Evolutionary conservation across 2,329 filamentous ascomycete genomes (phyloP).

Genomic region (Colletotrichum zoysiae): DNA sequence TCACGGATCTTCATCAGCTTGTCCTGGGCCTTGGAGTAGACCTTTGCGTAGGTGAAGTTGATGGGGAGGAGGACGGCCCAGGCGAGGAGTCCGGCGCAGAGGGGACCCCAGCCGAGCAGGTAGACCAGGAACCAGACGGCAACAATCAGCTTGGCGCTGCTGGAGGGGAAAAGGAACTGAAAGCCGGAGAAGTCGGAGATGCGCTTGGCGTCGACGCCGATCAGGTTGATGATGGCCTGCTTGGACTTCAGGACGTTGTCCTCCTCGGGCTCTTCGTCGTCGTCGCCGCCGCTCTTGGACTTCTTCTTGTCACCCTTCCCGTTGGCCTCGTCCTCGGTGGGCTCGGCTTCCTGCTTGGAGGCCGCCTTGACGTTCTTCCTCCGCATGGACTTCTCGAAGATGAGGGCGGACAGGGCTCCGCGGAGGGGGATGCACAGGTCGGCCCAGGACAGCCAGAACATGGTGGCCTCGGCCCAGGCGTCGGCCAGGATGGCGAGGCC

Average conservation of each 20-base stretch:
- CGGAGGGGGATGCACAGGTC: constrained; percentile 75
- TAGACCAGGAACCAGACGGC: constrained; percentile 75
- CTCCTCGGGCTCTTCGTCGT: constrained; percentile 61
- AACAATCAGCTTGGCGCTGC: constrained; percentile 72
- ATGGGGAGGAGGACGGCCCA: constrained; percentile 75
- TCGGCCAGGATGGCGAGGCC: constrained; percentile 70
- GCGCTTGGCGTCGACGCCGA: constrained; percentile 80
- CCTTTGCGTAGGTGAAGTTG: constrained; percentile 75
- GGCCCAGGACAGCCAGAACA: constrained; percentile 75
- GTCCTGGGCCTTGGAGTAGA: constrained; percentile 74
- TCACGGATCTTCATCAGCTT: constrained; percentile 81
- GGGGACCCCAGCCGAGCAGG: constrained; percentile 78
- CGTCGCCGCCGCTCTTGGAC: constrained; percentile 61
- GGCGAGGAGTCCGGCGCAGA: constrained; percentile 73
- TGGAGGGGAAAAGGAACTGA: constrained; percentile 74
- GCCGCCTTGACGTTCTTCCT: constrained; percentile 81
- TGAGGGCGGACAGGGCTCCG: constrained; percentile 76
- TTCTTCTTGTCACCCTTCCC: constrained; percentile 49
- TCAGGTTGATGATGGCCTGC: constrained; percentile 81
- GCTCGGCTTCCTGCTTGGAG: constrained; percentile 56
- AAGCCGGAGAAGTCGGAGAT: constrained; percentile 77
- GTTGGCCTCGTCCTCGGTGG: constrained; percentile 48
- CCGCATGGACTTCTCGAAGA: constrained; percentile 83
- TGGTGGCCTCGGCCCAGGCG: constrained; percentile 72
- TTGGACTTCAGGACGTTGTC: constrained; percentile 58